These are phyloP conservation scores for Xylaria digitata DNA, from an alignment of 2,329 filamentous ascomycete genomes.

Conservation along the genomic window DNA sequence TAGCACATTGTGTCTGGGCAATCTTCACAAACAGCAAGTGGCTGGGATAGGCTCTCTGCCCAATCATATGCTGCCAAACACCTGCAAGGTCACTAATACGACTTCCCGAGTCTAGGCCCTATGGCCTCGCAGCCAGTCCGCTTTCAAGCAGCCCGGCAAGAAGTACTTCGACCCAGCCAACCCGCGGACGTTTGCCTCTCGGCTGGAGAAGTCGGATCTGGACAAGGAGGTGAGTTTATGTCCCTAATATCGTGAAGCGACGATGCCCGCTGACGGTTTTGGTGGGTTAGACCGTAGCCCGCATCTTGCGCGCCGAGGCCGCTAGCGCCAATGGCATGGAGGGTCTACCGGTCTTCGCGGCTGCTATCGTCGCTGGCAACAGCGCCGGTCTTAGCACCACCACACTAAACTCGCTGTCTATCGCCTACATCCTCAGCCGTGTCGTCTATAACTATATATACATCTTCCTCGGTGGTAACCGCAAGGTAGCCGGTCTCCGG, in stretches of 20 bases:
- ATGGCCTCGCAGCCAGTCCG: constrained; percentile 46
- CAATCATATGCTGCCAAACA: background rate
- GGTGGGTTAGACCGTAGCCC: constrained; percentile 37
- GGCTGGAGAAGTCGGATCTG: constrained; percentile 43
- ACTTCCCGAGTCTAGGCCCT: constrained; percentile 36
- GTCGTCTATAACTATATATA: constrained; percentile 47
- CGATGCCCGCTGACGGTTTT: background rate
- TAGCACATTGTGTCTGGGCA: background rate
- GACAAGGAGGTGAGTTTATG: constrained; percentile 46
- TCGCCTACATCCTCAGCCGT: constrained; percentile 44
- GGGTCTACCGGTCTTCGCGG: constrained; percentile 48
- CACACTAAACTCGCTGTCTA: constrained; percentile 42
- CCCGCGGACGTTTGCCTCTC: constrained; percentile 43
- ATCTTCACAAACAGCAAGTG: background rate
- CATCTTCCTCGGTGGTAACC: constrained; percentile 46
- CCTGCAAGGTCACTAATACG: constrained; percentile 18
- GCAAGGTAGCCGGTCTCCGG: constrained; percentile 38
- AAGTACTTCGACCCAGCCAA: constrained; percentile 46
- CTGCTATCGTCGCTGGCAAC: constrained; percentile 48
- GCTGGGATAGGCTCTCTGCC: background rate
- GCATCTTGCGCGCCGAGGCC: constrained; percentile 46
- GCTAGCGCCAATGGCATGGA: constrained; percentile 48
- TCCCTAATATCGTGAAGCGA: background rate
- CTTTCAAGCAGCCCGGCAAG: constrained; percentile 46
- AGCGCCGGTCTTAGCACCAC: constrained; percentile 38